Percentiles rank a stretch among this genome's conserved stretches.
These are phyloP conservation scores for Phialophora expanda DNA, from an alignment of 2,329 filamentous ascomycete genomes.

Conservation along the genomic window DNA sequence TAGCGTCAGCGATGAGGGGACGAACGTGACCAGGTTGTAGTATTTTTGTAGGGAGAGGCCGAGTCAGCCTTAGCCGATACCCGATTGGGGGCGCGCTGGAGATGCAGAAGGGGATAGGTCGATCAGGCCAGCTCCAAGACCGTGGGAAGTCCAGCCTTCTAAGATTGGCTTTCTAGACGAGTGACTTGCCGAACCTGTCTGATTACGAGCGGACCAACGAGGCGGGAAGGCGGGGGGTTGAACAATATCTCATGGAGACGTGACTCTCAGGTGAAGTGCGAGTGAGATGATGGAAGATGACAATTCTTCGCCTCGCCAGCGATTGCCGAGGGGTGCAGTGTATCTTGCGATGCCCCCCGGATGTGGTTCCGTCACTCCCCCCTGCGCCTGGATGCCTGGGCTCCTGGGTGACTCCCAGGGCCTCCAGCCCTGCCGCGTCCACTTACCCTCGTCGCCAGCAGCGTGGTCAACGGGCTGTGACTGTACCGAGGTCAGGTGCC, in stretches of 20 bases:
- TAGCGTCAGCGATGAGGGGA: slow-evolving; percentile 23
- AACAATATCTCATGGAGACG: neutral
- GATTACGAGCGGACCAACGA: slow-evolving; percentile 34
- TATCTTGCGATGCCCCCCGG: neutral
- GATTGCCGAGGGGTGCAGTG: neutral
- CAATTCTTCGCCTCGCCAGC: neutral
- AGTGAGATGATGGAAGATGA: slow-evolving; percentile 20
- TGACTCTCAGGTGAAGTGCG: neutral
- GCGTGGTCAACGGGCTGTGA: neutral
- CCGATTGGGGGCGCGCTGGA: slow-evolving; percentile 7
- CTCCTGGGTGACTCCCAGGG: neutral
- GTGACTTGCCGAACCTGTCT: slow-evolving; percentile 9
- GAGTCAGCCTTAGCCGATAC: slow-evolving; percentile 34
- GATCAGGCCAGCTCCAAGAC: slow-evolving; percentile 6
- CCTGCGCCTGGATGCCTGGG: neutral
- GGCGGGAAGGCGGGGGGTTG: slow-evolving; percentile 16
- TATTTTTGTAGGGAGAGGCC: slow-evolving; percentile 3
- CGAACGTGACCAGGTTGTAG: slow-evolving; percentile 10
- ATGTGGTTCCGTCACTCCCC: neutral
- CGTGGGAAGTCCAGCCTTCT: neutral
- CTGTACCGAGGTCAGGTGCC: slow-evolving; percentile 8
- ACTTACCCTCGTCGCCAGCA: slow-evolving; percentile 9
- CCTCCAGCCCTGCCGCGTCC: slow-evolving; percentile 14
- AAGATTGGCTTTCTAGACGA: neutral
- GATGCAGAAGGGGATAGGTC: slow-evolving; percentile 14